phyloP scores from a whole-genome alignment of 345 rosid species.

The Erysimum cheiranthoides region DNA sequence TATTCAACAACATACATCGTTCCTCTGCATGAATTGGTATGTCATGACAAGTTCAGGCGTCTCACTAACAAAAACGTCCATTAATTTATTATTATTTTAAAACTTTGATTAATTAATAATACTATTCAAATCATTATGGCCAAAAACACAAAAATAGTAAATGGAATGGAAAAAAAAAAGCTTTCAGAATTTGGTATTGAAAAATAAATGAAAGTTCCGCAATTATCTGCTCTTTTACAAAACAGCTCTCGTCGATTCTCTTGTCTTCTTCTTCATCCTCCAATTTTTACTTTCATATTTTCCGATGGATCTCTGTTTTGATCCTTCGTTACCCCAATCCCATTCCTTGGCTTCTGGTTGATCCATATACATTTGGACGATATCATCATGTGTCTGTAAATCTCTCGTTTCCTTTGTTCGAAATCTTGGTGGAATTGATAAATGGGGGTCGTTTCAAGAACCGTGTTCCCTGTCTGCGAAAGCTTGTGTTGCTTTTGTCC shows the following conservation, averaged over 20 bases:
- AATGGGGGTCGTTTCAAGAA: constrained; percentile 58
- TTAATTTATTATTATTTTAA: neutral
- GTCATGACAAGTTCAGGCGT: constrained; percentile 41
- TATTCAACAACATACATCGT: constrained; percentile 25
- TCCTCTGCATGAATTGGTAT: constrained; percentile 12
- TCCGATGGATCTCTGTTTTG: constrained; percentile 34
- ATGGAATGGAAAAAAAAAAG: neutral
- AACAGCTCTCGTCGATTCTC: constrained; percentile 31
- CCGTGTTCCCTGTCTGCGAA: constrained; percentile 60
- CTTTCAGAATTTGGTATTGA: constrained; percentile 3
- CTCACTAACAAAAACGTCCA: constrained; percentile 42
- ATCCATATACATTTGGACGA: constrained; percentile 15
- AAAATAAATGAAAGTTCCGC: constrained; percentile 34
- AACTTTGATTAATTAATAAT: no score
- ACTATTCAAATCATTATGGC: constrained; percentile 12
- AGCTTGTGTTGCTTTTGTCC: constrained; percentile 70
- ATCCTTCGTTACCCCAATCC: neutral
- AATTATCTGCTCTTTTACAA: constrained; percentile 26
- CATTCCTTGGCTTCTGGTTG: neutral
- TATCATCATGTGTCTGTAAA: constrained; percentile 19
- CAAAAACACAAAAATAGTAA: constrained; percentile 18
- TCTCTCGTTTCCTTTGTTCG: neutral
- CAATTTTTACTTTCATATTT: neutral
- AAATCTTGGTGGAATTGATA: neutral
- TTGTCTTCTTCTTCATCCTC: constrained; percentile 5